Base-by-base conservation (phyloP, 176 grass and related monocot species). In the Poa pratensis region DNA sequence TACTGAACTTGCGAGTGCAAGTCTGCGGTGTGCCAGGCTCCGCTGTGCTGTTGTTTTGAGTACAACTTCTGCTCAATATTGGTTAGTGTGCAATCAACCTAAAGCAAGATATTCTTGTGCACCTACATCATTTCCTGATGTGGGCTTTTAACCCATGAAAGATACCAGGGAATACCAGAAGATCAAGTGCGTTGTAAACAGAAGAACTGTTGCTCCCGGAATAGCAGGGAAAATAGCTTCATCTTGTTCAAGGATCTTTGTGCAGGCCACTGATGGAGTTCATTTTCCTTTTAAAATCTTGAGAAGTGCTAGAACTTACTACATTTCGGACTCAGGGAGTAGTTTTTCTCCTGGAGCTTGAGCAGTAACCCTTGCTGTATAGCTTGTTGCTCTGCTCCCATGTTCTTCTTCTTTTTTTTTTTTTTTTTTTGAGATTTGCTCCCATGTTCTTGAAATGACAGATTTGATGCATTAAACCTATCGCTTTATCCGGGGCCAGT, bases 1-100 rank as follows among this genome's bases (percentile, higher is more conserved):
- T 83, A 86, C 64, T 80, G 74, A 16, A 84, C 84, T 84, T 83
- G 82, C 80, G 28, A 70, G 43, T 17, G 85, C 89, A 77, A 81
- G 89, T 28, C 51, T 52, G 49, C 77, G 32, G 50, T 60, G 22
- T 76, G 24, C 69, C 16, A 83, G 24, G 43, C 54, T 64, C 60
- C 5, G 49, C 43, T 48, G 75, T 70, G 51, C 20, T 69, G 49
- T 17, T 76, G 48, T 76, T 40, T 32, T 82, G 69, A 75, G 26
- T 64, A 51, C 48, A 22, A 80, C 14, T 45, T 89, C 34, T 59
- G 2, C 50, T 14, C 50, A 60, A 28, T 52, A 50, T 78, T 27
- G 19, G 16, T 30, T 46, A 12, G 5, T 42, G 9, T 42, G 19
- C 19, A 42, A 40, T 22, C 35, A 70, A 9, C 67, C 9, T 40